A percentile compares a stretch with the other conserved stretches of the same genome.
Evolutionary conservation across 768 basidiomycete species (phyloP).

Genomic region (Lyophyllum semitale): DNA sequence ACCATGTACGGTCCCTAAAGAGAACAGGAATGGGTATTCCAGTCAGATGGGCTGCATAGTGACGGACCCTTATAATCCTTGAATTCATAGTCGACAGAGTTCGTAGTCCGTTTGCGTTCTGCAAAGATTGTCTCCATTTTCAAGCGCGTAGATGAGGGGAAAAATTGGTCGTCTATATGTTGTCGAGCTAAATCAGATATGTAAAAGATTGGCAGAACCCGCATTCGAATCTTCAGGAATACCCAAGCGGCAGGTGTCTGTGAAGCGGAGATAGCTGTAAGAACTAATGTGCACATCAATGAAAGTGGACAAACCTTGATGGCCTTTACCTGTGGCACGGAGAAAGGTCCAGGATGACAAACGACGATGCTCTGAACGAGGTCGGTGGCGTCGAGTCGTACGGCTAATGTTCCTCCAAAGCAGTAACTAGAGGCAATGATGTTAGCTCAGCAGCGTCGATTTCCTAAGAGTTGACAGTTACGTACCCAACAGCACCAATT

Average conservation of each 20-base stretch:
- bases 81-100: conserved; percentile 25
- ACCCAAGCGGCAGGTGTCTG: conserved; percentile 24
- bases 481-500: conserved; percentile 41
- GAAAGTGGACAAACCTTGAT: conserved; percentile 21
- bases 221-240: conserved; percentile 21
- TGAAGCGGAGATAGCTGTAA: not conserved
- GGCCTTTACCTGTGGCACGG: conserved; percentile 16
- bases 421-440: no score
- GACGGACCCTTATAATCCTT: conserved; percentile 23
- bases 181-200: not conserved
- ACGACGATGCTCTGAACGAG: conserved; percentile 22
- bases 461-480: not conserved
- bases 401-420: conserved; percentile 20
- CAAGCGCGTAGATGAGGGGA: conserved; percentile 12
- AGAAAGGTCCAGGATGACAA: conserved; percentile 21
- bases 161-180: conserved; percentile 21
- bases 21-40: not conserved
- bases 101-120: conserved; percentile 18
- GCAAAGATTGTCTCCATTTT: conserved; percentile 21
- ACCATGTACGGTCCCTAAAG: conserved; percentile 25
- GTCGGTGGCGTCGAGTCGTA: conserved; percentile 18
- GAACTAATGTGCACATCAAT: not conserved
- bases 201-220: not conserved
- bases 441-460: no score
- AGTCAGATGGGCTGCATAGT: conserved; percentile 21